Base-by-base conservation (phyloP, 2,329 filamentous ascomycete species). In the Colletotrichum sp. region DNA sequence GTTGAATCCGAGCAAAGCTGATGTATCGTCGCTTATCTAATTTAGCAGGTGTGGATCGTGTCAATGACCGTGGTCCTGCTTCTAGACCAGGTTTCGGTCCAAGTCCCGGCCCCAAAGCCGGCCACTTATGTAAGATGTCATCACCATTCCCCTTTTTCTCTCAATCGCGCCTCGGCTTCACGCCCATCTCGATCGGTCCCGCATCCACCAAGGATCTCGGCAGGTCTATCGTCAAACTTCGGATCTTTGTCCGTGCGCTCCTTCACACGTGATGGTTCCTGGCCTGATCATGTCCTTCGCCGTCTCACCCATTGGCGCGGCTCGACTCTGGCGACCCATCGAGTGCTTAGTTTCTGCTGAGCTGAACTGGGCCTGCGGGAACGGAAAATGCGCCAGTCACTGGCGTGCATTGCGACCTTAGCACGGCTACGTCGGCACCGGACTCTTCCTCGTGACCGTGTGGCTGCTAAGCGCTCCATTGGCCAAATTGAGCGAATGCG, bases 1-100 rank as follows among this genome's bases (percentile, higher is more conserved):
- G 0, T 36, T 44, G 39, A 44, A n/a, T 6, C 2, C 18, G 36
- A 44, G 36, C 0, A 44, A 0, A 44, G 39, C 0, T 44, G 8
- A n/a, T n/a, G 39, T 4, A 44, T 44, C 39, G 0, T n/a, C 39
- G 0, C 39, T 44, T 10, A 44, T 0, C 18, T 44, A 44, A 44
- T 0, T 44, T 44, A 0, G 39, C 39, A 2, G 36, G 16, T 0
- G 36, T 44, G 36, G 36, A 44, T 18, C 16, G 36, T n/a, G 16
- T 0, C 10, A 18, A 44, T 0, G 1, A n/a, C 39, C 39, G 16
- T n/a, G 39, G 0, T 44, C 0, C 39, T 49, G n/a, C 44, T 49
- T 49, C 44, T 49, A 21, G 8, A 21, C 9, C 44, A 21, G 44
- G 44, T 1, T 0, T 52, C n/a, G 44, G n/a, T 0, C n/a, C 10